These are phyloP conservation scores for Suhomyces sp. DNA, from an alignment of 805 yeast genomes.

Conservation along the genomic window DNA sequence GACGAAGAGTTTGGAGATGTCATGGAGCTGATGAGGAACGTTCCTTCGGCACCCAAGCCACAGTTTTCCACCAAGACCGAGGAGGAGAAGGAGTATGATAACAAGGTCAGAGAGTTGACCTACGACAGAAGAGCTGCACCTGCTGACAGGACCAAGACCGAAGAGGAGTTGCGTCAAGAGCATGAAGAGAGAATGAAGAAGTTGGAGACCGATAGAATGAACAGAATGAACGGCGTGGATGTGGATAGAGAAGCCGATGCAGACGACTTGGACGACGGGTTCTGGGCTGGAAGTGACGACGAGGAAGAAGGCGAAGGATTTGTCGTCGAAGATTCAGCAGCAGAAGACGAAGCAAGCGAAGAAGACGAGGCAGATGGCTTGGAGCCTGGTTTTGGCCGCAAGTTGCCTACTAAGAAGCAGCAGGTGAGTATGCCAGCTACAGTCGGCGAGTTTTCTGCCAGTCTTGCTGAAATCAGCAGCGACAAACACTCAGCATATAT, in stretches of 20 bases:
- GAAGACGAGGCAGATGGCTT: constrained; percentile 21
- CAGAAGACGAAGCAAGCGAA: constrained; percentile 39
- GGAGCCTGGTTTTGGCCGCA: constrained; percentile 13
- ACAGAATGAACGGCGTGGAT: constrained; percentile 70
- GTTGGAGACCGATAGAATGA: constrained; percentile 64
- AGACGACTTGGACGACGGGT: constrained; percentile 65
- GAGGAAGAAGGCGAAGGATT: constrained; percentile 46
- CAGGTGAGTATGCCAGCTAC: constrained; percentile 28
- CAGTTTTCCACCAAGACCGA: constrained; percentile 32
- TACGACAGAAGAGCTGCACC: constrained; percentile 77
- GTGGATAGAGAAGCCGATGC: constrained; percentile 53
- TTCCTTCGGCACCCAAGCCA: constrained; percentile 15
- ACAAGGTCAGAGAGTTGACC: constrained; percentile 60
- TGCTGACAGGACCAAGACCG: constrained; percentile 76
- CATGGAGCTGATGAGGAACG: constrained; percentile 49
- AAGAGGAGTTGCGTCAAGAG: constrained; percentile 63
- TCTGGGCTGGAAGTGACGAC: constrained; percentile 58
- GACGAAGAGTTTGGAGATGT: constrained; percentile 74
- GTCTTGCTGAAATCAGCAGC: constrained; percentile 31
- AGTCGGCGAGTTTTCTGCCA: constrained; percentile 27
- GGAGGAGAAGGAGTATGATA: constrained; percentile 56
- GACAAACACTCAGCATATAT: constrained; percentile 47
- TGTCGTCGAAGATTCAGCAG: constrained; percentile 28
- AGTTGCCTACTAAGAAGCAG: constrained; percentile 3
- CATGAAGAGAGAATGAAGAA: constrained; percentile 56